Evolutionary conservation across 2,329 filamentous ascomycete genomes (phyloP), one percentile per base, ranked within the genome.

Genomic region (Coniella vitis): DNA sequence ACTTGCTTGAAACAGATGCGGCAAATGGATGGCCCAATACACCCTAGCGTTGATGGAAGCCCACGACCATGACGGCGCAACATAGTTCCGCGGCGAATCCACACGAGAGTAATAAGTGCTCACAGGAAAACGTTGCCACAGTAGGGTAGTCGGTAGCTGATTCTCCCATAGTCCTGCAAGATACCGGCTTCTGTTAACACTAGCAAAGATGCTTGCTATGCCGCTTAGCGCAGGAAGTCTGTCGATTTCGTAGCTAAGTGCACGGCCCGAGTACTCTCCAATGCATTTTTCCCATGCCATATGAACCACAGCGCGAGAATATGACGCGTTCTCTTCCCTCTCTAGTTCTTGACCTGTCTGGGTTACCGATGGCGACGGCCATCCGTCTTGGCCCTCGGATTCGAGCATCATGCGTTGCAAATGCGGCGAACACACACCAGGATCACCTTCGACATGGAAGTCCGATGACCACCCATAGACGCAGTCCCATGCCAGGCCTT

Each of bases 1-100:
- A 20, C 16, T 34, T 31, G 39, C 16, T 31, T 17, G n/a, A 21
- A 31, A 29, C 13, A 10, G 13, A 2, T 21, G 5, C n/a, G n/a
- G n/a, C n/a, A n/a, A n/a, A 13, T 7, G 9, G 20, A 7, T 4
- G 19, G 32, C 32, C 16, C 32, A 14, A 7, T 35, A 35, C 32
- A 38, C 37, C 10, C 9, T n/a, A 0, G 8, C 3, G 5, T 22
- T 9, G 38, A 50, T 38, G 38, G 19, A 31, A 42, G 34, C 35
- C 37, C 48, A 42, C 42, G 48, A 38, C 48, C 17, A 38, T 31
- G 47, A 36, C 21, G 47, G 34, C 21, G 47, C 47, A 19, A 34
- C 25, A 29, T 36, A 48, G 17, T 41, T n/a, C 14, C 14, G 32
- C 22, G 25, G 29, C 35, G 12, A 10, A 37, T 14, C 17, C 16